Base-by-base conservation (phyloP, 257 asterid genomes). In the Jacaranda copaia region DNA sequence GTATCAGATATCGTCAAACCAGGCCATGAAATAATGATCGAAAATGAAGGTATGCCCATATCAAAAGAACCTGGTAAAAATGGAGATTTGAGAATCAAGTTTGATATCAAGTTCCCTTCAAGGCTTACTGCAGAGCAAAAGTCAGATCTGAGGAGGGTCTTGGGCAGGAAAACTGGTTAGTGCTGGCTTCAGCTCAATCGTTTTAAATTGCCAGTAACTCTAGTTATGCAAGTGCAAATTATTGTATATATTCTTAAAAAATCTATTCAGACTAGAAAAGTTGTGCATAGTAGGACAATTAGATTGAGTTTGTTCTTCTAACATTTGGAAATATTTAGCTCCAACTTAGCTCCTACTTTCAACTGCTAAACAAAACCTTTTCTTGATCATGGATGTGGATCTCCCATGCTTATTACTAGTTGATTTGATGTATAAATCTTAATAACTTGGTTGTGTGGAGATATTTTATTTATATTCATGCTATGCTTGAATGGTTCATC, bases 1-100 rank as follows among this genome's bases (percentile, higher is more conserved):
- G 70, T 91, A 76, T 83, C 91, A n/a, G 90, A 90, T 58, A 75
- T 92, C 39, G 82, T 95, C 74, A 94, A 86, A 81, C 99, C 99
- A 6, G 98, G 99, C 55, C 90, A 88, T 0, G 98, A 92, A 84
- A 72, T 91, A 77, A 82, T 80, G 82, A 78, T 95, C 77, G 88
- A 83, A 63, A 85, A 92, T 15, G 97, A 92, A 85, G 99, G 98
- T 63, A 95, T 95, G 99, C 99, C 98, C 10, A 86, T 95, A 80
- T 91, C 99, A 0, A 94, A 91, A 83, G 98, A 94, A 77, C 94
- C 89, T 8, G 94, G 92, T 46, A 92, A 91, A 69, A 87, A 83
- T 72, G 99, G 98, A 14, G 87, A 87, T 25, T 52, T 95, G 85
- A 91, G 91, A 92, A 86, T 92, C 81, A 92, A 89, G 83, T 95